Base-by-base conservation (phyloP, 2,329 filamentous ascomycete genomes). In the Arachnomyces sp. region DNA sequence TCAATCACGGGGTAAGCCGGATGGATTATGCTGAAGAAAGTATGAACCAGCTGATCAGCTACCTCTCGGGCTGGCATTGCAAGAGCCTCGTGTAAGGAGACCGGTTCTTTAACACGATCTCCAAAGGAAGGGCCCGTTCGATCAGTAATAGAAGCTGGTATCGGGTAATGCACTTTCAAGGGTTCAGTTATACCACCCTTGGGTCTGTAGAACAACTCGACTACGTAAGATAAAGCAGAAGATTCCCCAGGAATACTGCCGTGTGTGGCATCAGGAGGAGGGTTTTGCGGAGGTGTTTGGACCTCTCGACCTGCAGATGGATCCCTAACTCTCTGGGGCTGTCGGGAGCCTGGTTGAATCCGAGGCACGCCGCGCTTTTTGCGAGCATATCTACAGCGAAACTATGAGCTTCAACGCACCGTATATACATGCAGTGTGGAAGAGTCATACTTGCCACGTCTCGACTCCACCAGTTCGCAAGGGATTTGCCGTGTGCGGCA, bases 191-290 rank as follows among this genome's bases (percentile, higher is more conserved):
- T 49, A 34, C 54, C 44, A 33, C 44, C 44, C n/a, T n/a, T n/a
- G n/a, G n/a, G n/a, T n/a, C n/a, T n/a, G n/a, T n/a, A n/a, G n/a
- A n/a, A n/a, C n/a, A n/a, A n/a, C n/a, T n/a, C n/a, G 28, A 55
- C 42, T 25, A 55, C 17, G 33, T 55, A 55, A 28, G 51, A 50
- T 9, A 54, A 36, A 38, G 54, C 54, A 11, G 45, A 51, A n/a
- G 44, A 44, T 18, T 55, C 52, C 3, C 44, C 52, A 18, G 54
- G 25, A 34, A 34, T 4, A 38, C 8, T 13, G 11, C 17, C 36
- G 11, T 13, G 15, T 29, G n/a, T n/a, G n/a, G n/a, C n/a, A n/a
- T n/a, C n/a, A n/a, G n/a, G n/a, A n/a, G n/a, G n/a, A n/a, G n/a
- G n/a, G n/a, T n/a, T n/a, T n/a, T n/a, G n/a, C n/a, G n/a, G n/a